Percentiles rank a stretch among this genome's conserved stretches.
Conservation (phyloP, 345 rosid genomes). For the Gossypium longicalyx region DNA sequence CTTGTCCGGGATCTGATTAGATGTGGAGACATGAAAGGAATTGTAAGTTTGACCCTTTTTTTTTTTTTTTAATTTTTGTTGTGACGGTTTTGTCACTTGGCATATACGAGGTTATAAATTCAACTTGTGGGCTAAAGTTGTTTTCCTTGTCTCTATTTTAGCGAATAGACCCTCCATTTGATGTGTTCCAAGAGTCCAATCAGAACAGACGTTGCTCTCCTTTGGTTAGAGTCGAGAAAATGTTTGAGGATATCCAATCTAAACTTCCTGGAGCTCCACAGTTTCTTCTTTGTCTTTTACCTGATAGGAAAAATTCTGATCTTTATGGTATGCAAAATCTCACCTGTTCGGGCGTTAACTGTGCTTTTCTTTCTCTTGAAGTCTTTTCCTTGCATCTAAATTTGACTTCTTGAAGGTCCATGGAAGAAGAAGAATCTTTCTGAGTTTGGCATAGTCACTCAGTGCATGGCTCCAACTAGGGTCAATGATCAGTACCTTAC, state of each 20-base stretch:
- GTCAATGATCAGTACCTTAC: conserved; percentile 83
- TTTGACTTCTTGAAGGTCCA: conserved; percentile 51
- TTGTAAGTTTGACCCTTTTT: conserved; percentile 44
- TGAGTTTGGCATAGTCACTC: conserved; percentile 82
- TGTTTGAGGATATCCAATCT: conserved; percentile 62
- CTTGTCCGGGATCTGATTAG: conserved; percentile 60
- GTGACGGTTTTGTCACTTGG: neutral
- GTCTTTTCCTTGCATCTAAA: neutral
- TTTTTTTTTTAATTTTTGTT: neutral
- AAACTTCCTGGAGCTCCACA: conserved; percentile 68
- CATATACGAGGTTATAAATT: neutral
- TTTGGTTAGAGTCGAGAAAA: conserved; percentile 64
- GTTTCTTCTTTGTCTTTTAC: conserved; percentile 78
- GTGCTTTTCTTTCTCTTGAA: neutral
- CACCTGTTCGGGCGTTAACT: neutral
- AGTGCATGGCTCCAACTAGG: conserved; percentile 72
- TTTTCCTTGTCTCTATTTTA: conserved; percentile 9
- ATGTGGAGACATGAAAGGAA: conserved; percentile 77
- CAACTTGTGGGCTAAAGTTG: neutral
- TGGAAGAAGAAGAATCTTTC: conserved; percentile 80
- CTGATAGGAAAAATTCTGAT: conserved; percentile 77
- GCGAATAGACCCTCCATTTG: conserved; percentile 52
- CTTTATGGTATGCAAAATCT: conserved; percentile 54
- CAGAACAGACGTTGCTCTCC: conserved; percentile 55
- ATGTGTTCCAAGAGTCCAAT: conserved; percentile 51